Conservation (phyloP, 805 yeast species). For the Candida nanaspora region DNA sequence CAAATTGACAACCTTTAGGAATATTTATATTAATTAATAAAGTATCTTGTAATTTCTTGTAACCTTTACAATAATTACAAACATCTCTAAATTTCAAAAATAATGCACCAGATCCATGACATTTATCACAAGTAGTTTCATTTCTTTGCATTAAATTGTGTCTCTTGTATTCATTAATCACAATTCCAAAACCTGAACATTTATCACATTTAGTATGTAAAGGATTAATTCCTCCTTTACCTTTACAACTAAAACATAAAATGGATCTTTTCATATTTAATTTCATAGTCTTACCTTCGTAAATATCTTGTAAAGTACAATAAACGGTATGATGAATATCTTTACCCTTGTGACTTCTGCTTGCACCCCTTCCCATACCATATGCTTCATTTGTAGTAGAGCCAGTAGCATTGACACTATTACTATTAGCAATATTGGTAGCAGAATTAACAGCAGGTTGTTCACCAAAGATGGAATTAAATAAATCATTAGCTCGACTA, state of each 20-base stretch:
- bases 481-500: too few species aligned
- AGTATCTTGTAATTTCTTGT: slow-evolving; percentile 38
- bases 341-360: too few species aligned
- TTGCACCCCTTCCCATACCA: too few species aligned
- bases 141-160: too few species aligned
- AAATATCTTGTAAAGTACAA: slow-evolving; percentile 49
- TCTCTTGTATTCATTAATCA: slow-evolving; percentile 31
- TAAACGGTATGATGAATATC: slow-evolving; percentile 50
- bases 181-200: slow-evolving; percentile 35
- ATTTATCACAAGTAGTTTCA: slow-evolving; percentile 37
- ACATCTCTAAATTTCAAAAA: slow-evolving; percentile 22
- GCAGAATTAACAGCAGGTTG: slow-evolving; percentile 19
- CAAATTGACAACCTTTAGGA: slow-evolving; percentile 47
- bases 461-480: too few species aligned
- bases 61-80: slow-evolving; percentile 38
- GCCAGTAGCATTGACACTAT: too few species aligned
- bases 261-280: slow-evolving; percentile 45
- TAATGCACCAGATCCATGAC: slow-evolving; percentile 33
- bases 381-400: too few species aligned
- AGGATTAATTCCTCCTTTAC: slow-evolving; percentile 38
- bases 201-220: slow-evolving; percentile 19
- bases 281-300: slow-evolving; percentile 48
- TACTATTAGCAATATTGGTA: too few species aligned
- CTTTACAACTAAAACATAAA: slow-evolving; percentile 43
- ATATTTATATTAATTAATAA: slow-evolving; percentile 47